Evolutionary conservation across 257 asterid genomes (phyloP), one percentile per base, ranked within the genome.

Genomic region (Cruciata laevipes): DNA sequence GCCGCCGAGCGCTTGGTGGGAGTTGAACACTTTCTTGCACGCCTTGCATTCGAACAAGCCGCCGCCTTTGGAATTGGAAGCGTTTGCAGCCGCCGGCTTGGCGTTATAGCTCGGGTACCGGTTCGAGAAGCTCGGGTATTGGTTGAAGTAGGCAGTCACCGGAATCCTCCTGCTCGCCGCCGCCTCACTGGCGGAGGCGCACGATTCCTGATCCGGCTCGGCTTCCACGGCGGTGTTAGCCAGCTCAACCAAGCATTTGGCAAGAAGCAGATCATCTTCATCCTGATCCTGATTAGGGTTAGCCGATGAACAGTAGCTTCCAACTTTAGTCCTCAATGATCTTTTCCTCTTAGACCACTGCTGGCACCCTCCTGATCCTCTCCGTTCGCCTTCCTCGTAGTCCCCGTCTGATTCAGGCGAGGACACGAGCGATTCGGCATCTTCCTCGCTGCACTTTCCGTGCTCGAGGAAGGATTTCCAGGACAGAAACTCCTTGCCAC

Each of bases 401-500:
- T 77, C 96, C 0, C 70, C 86, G 0, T 79, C 89, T 0, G 94
- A 85, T 8, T 78, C 89, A 0, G 79, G 89, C 0, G 90, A 85
- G 3, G 96, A 86, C 6, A 82, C 77, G 31, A 80, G 80, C 16
- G 94, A 93, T 72, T 88, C 97, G 0, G 80, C 90, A 23, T 90
- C 97, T 16, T 82, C 92, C 0, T 83, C 88, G 83, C 74, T 78
- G 61, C 99, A 90, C 74, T 93, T 90, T 1, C 95, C 95, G n/a
- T 93, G 97, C 74, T 88, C 99, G 52, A 93, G 94, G 37, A 93
- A 90, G 0, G 92, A 88, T 75, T 93, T 93, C 99, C 99, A 90
- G 0, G 97, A 90, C 30, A 77, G 58, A 68, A 93, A 90, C 74
- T 90, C 99, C 76, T 93, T 82, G 1, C 97, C 99, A 53, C 99